A percentile compares a stretch with the other conserved stretches of the same genome.
Conservation (phyloP, 2,329 filamentous ascomycete species). For the Calonectria naviculata region DNA sequence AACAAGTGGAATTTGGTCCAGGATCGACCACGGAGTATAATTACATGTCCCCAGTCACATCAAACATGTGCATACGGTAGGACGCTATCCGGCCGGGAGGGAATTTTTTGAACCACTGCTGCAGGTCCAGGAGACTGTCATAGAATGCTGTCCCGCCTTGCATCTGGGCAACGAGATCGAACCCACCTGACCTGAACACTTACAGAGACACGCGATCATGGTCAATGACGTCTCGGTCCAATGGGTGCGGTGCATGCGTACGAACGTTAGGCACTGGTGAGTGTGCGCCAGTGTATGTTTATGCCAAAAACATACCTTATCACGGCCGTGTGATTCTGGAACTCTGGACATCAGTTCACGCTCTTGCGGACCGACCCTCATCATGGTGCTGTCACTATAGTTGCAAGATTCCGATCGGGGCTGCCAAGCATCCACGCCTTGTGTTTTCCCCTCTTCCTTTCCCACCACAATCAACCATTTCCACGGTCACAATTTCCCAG, state of each 20-base stretch:
- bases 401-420: not conserved
- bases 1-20: constrained; percentile 17
- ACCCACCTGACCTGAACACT: constrained; percentile 14
- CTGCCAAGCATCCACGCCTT: not conserved
- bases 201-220: constrained; percentile 34
- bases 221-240: constrained; percentile 17
- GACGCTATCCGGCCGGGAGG: not conserved
- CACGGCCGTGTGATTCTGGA: not conserved
- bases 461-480: not conserved
- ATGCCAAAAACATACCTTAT: not conserved
- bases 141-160: not conserved
- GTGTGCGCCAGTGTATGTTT: not conserved
- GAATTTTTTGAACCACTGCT: constrained; percentile 7
- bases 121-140: not conserved
- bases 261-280: not conserved
- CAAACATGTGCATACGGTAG: constrained; percentile 8
- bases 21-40: constrained; percentile 7
- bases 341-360: no score
- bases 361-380: not conserved
- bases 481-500: not conserved
- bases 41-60: constrained; percentile 11
- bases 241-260: constrained; percentile 11
- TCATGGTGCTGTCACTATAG: not conserved
- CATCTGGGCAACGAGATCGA: constrained; percentile 24
- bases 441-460: no score